These are phyloP conservation scores for Kondoa malvinella DNA, from an alignment of 768 basidiomycete species.

Conservation along the genomic window DNA sequence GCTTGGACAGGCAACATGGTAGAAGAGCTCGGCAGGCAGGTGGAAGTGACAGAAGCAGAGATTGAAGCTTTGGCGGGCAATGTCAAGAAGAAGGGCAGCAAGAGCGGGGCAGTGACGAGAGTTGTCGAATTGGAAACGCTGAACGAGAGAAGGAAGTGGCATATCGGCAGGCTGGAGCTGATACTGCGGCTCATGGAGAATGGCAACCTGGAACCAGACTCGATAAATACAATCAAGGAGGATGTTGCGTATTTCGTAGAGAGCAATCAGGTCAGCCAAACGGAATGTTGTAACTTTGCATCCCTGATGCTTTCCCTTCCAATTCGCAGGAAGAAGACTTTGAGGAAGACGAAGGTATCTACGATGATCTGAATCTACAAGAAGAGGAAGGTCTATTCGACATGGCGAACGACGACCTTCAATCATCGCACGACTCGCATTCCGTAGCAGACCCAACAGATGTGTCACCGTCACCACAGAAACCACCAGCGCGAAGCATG, in stretches of 20 bases:
- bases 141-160: conserved; percentile 92
- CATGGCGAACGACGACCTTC: conserved; percentile 51
- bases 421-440: conserved; percentile 49
- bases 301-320: conserved; percentile 16
- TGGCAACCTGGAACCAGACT: conserved; percentile 66
- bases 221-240: conserved; percentile 66
- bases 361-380: conserved; percentile 91
- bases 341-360: conserved; percentile 91
- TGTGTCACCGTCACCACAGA: not conserved
- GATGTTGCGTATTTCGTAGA: conserved; percentile 94
- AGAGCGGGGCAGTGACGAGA: conserved; percentile 50
- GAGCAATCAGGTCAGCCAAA: conserved; percentile 70
- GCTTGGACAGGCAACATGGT: conserved; percentile 75
- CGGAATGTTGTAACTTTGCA: no score
- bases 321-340: conserved; percentile 73
- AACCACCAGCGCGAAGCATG: conserved; percentile 31
- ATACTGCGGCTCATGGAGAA: conserved; percentile 86
- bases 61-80: conserved; percentile 63
- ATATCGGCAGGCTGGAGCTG: conserved; percentile 77
- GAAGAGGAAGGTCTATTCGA: conserved; percentile 90
- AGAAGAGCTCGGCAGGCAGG: conserved; percentile 79
- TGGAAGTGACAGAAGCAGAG: conserved; percentile 88
- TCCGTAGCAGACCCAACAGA: conserved; percentile 38
- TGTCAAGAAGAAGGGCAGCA: conserved; percentile 52
- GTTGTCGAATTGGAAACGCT: conserved; percentile 66